A percentile compares a stretch with the other conserved stretches of the same genome.
Evolutionary conservation across 352 stramenopile genomes (phyloP).

Genomic region (Phytophthora quininea): DNA sequence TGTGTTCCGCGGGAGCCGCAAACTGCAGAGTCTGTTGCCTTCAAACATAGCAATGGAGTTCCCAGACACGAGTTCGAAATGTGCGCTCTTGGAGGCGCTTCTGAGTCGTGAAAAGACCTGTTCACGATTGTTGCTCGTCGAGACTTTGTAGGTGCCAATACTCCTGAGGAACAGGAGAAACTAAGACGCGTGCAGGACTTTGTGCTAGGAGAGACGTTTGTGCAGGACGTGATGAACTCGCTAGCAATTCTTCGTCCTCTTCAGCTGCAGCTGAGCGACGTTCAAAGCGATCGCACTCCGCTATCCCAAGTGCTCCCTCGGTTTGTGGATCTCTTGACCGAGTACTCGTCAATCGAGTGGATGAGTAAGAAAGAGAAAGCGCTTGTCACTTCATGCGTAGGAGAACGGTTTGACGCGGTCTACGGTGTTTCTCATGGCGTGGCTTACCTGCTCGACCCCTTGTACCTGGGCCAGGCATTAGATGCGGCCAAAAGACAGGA

Average conservation of each 20-base stretch:
- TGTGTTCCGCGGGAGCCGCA: constrained; percentile 53
- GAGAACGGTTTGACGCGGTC: constrained; percentile 67
- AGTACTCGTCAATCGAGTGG: constrained; percentile 62
- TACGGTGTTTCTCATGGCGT: constrained; percentile 69
- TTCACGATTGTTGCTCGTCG: constrained; percentile 58
- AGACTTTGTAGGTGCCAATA: constrained; percentile 57
- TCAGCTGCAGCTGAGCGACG: constrained; percentile 56
- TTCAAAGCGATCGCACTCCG: constrained; percentile 43
- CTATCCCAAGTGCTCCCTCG: constrained; percentile 64
- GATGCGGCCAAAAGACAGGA: constrained; percentile 52
- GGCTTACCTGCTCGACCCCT: constrained; percentile 63
- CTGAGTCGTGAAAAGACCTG: constrained; percentile 59
- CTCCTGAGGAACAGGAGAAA: constrained; percentile 47
- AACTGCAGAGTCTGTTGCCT: constrained; percentile 40
- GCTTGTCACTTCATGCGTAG: constrained; percentile 65
- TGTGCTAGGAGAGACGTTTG: constrained; percentile 64
- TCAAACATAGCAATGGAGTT: constrained; percentile 28
- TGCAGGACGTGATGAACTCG: constrained; percentile 63
- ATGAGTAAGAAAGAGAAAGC: constrained; percentile 81
- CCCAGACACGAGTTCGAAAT: constrained; percentile 34
- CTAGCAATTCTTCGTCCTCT: constrained; percentile 60
- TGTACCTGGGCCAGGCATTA: constrained; percentile 55
- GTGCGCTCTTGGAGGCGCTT: constrained; percentile 51
- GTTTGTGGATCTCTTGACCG: constrained; percentile 53
- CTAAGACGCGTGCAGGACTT: constrained; percentile 69